Evolutionary conservation across 441 rosid species (phyloP).

Genomic region (Populus trichocarpa): DNA sequence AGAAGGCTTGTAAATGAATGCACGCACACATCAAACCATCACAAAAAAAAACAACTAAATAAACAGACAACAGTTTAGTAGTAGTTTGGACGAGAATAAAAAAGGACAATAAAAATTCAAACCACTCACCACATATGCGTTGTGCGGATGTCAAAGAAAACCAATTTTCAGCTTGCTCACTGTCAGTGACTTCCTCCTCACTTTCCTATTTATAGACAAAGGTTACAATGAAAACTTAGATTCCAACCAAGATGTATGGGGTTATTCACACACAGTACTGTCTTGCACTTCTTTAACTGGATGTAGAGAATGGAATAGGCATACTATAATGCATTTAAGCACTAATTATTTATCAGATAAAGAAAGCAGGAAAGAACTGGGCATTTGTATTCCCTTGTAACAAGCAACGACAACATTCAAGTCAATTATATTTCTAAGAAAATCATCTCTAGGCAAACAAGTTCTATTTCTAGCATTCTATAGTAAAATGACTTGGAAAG

Average conservation of each 20-base stretch:
- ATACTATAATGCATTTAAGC: neutral
- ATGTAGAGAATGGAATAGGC: neutral
- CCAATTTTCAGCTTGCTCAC: slow-evolving; percentile 99
- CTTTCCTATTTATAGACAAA: slow-evolving; percentile 58
- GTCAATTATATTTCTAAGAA: neutral
- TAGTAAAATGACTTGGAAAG: neutral
- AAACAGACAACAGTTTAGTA: neutral
- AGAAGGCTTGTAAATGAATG: neutral
- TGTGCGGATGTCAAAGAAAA: slow-evolving; percentile 98
- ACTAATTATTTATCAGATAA: neutral
- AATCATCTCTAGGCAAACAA: neutral
- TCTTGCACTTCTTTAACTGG: neutral
- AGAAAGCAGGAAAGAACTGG: neutral
- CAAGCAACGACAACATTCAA: neutral
- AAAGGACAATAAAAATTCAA: neutral
- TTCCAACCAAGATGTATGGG: slow-evolving; percentile 4
- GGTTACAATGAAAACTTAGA: slow-evolving; percentile 8
- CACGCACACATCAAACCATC: neutral
- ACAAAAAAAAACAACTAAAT: neutral
- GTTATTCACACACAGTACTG: slow-evolving; percentile 2
- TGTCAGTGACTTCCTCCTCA: slow-evolving; percentile 97
- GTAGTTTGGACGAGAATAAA: neutral
- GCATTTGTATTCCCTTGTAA: neutral
- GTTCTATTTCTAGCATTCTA: neutral
- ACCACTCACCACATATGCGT: slow-evolving; percentile 80